Base-by-base conservation (phyloP, 1,139 yeast species). In the Saccharomyces hybrid region DNA sequence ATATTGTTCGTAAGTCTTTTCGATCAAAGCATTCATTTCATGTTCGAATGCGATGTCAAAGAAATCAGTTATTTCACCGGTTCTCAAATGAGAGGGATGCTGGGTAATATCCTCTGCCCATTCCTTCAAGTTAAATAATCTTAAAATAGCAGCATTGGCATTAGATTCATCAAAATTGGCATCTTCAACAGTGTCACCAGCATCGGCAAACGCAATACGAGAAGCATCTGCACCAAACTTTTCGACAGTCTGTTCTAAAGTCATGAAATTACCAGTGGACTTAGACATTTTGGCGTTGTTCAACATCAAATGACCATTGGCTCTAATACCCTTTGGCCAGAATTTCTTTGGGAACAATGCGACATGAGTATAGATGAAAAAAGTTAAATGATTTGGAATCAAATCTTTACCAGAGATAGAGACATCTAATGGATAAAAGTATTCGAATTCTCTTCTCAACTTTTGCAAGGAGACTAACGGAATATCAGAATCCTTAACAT, bases 201-300 rank as follows among this genome's bases (percentile, higher is more conserved):
- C 97, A 77, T 95, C 98, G 44, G 99, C 99, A 64, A 95, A 78
- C 8, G 99, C 97, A 72, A 95, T 88, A 78, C 99, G 86, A 21
- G 96, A 79, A 48, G 98, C 98, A 73, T 95, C 99, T 53, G 99
- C 97, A 71, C 99, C 99, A 64, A 84, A 93, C 75, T 93, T 95
- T 64, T 82, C 80, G 56, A 86, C 85, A 66, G 86, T 80, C 73
- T 93, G 90, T 65, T 84, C 82, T 71, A 93, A 78, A 53, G 99
- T 93, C 85, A 90, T 79, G 71, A 95, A 93, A 77, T 93, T 93
- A 74, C 99, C 99, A 41, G 98, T 91, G 46, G 96, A 87, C 74
- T 93, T 93, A 55, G 98, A 84, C 99, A 93, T 93, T 80, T 93
- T 93, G 65, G 95, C 95, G 69, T 93, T 91, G 77, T 93, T 95